These are phyloP conservation scores for Lizonia empirigonia DNA, from an alignment of 2,329 filamentous ascomycete genomes.

Conservation along the genomic window DNA sequence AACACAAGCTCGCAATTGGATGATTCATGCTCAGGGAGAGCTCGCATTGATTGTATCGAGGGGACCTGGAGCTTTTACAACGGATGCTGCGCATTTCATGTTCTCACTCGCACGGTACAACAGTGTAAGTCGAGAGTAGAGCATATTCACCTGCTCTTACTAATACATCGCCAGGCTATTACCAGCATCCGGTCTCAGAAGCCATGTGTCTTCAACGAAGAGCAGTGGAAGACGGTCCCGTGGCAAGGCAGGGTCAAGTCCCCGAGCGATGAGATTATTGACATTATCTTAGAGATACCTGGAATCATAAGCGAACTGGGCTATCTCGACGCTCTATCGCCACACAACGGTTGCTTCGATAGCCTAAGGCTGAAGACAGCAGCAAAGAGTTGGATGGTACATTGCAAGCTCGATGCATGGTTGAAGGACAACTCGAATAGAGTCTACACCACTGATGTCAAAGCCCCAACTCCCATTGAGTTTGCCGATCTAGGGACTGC, in stretches of 20 bases:
- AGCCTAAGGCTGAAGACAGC: conserved; percentile 11
- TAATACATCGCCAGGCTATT: conserved; percentile 23
- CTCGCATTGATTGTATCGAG: conserved; percentile 28
- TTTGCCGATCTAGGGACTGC: conserved; percentile 27
- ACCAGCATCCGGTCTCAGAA: conserved; percentile 45
- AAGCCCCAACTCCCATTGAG: conserved; percentile 17
- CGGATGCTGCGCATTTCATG: conserved; percentile 25
- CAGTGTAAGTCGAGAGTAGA: neutral
- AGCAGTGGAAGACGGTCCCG: conserved; percentile 45
- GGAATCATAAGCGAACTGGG: conserved; percentile 41
- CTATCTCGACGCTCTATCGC: conserved; percentile 8
- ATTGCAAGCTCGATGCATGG: conserved; percentile 31
- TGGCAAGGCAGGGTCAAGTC: conserved; percentile 42
- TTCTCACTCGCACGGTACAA: conserved; percentile 32
- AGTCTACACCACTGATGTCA: conserved; percentile 19
- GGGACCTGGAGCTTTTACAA: conserved; percentile 26
- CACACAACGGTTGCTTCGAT: conserved; percentile 4
- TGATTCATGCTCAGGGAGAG: conserved; percentile 38
- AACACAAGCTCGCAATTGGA: conserved; percentile 36
- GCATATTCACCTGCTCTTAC: neutral
- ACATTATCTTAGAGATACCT: conserved; percentile 42
- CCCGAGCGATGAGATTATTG: conserved; percentile 43
- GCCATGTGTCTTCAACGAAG: conserved; percentile 35
- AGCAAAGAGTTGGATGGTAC: conserved; percentile 27
- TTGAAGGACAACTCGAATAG: conserved; percentile 12